Evolutionary conservation across 306 rosid species (phyloP), one percentile per base, ranked within the genome.

Genomic region (Gastrolobium bilobum): DNA sequence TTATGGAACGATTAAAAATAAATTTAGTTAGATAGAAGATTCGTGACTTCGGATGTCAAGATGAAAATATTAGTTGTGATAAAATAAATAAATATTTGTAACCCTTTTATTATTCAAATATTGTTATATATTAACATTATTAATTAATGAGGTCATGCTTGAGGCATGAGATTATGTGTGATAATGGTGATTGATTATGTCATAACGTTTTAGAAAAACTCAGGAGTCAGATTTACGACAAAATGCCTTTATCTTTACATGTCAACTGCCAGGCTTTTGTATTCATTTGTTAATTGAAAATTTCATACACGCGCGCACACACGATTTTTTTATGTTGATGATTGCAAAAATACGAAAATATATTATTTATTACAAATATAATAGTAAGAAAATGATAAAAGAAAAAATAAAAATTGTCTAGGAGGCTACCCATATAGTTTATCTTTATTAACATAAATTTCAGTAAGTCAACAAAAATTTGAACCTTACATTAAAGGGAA

Each of bases 201-300:
- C 14, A 31, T 4, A 2, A n/a, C 38, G n/a, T 39, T 52, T 63
- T 20, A 20, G 31, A 14, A 67, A 48, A 47, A 33, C 39, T 7
- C 10, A 26, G 11, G 39, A 50, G 70, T 65, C 1, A 43, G 20
- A 20, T 10, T 46, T 44, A 68, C 26, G 26, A 20, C 26, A 20
- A 20, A 20, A 52, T 68, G 48, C 10, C 35, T 44, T 78, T 80
- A 68, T 56, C 57, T 77, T 56, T 35, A 69, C 82, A 31, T 75
- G 78, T 78, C 68, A 78, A 77, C 88, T 35, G 6, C 83, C 79
- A 13, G 44, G 29, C 30, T n/a, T 26, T n/a, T 8, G 0, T 5
- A 42, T 44, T 10, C 29, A 31, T 73, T 35, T 46, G 51, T 48
- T 57, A 1, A 63, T 39, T 61, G 26, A 63, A 63, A 63, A 63